Percentiles rank a stretch among this genome's conserved stretches.
phyloP scores from a whole-genome alignment of 176 grass and related monocot genomes.

The Bonia amplexicaulis region DNA sequence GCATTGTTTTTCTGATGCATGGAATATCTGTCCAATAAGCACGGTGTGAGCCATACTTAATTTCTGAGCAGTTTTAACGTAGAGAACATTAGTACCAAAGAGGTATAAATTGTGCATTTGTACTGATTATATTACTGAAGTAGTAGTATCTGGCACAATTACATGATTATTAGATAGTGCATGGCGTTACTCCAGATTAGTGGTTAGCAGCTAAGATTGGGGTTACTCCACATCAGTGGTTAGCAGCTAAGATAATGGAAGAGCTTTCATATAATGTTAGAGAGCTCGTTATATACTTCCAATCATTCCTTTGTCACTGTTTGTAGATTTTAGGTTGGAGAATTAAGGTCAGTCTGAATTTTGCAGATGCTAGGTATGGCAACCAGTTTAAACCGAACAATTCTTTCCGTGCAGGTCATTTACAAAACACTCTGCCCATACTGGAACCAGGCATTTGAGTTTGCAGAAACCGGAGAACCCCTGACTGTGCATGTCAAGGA shows the following conservation, averaged over 20 bases:
- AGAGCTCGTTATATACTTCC: background rate
- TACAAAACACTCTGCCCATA: conserved; percentile 76
- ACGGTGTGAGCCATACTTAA: background rate
- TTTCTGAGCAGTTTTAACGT: background rate
- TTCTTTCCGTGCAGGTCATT: conserved; percentile 55
- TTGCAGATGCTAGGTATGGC: background rate
- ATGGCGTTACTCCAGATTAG: background rate
- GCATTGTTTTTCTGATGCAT: background rate
- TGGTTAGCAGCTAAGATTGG: background rate
- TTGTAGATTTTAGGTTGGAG: background rate
- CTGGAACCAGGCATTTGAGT: conserved; percentile 90
- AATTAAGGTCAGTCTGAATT: background rate
- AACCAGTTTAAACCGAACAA: background rate
- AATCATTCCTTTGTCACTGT: background rate
- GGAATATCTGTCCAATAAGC: background rate
- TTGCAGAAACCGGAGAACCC: conserved; percentile 71
- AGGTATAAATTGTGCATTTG: background rate
- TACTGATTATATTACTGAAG: too few species aligned
- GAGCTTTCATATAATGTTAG: background rate
- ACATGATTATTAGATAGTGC: background rate
- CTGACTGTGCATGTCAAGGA: conserved; percentile 74
- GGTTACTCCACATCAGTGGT: background rate
- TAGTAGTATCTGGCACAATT: background rate
- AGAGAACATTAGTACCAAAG: background rate
- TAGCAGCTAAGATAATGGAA: background rate